Evolutionary conservation across 1,139 yeast species (phyloP), one percentile per base, ranked within the genome.

Genomic region (Yamadazyma friedrichii): DNA sequence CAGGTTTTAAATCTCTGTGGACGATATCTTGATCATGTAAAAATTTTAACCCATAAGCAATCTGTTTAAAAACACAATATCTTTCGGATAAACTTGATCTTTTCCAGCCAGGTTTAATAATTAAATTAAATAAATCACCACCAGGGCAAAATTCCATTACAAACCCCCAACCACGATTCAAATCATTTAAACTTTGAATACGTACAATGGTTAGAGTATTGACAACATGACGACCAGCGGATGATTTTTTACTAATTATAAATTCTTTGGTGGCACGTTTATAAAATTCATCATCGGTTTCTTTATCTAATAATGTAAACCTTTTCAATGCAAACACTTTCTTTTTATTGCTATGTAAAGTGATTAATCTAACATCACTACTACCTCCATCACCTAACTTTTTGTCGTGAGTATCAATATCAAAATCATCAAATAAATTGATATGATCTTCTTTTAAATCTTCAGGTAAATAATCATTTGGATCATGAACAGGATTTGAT

Each of bases 81-180:
- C 78, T 72, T 55, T 82, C 88, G 25, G 43, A 50, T 29, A 72
- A 51, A 5, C 70, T 56, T 11, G 72, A 54, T 36, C 73, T 53
- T 52, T 67, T 70, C 82, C 82, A 78, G 9, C 73, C 75, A 1
- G 74, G 67, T 44, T 64, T 67, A 34, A 64, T 55, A 24, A 78
- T 68, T 34, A 71, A 53, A 38, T 68, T 64, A 48, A 74, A 73
- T 40, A 78, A 61, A 54, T 78, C 83, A 17, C 69, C 78, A 20
- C 83, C 85, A 22, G 63, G 65, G 53, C 89, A 84, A 45, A 62
- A 74, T 50, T 84, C 88, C 68, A 85, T 66, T 6, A 83, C 74
- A 56, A 84, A 77, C 4, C 91, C 93, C 94, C 94, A 85, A 3
- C 88, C 85, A 49, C 91, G 65, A 3, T 78, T 70, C 46, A 83